Conservation (phyloP, 2,329 filamentous ascomycete genomes). For the Periconia digitata region DNA sequence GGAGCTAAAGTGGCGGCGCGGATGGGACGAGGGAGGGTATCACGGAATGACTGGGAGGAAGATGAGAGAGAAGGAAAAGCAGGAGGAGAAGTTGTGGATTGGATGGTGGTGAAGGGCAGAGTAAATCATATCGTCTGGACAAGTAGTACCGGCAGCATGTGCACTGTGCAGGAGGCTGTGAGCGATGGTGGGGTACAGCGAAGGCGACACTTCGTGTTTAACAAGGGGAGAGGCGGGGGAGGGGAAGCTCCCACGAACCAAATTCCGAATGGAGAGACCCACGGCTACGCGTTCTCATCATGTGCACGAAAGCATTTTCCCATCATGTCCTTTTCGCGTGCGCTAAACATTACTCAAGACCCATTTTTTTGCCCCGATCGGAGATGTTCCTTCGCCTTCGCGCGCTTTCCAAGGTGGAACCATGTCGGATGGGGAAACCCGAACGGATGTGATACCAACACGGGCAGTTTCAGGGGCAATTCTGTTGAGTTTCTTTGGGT, state of each 20-base stretch:
- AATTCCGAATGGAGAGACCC: background rate
- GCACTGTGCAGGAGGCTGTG: background rate
- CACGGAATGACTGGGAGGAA: too few relatives aligned
- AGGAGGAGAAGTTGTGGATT: background rate
- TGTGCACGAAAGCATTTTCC: constrained; percentile 9
- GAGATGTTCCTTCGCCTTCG: background rate
- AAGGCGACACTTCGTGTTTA: background rate
- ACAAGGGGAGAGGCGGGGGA: constrained; percentile 10
- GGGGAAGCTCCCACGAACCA: constrained; percentile 7
- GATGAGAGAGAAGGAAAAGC: background rate
- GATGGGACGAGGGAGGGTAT: background rate
- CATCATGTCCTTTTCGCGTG: constrained; percentile 3
- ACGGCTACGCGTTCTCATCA: constrained; percentile 6
- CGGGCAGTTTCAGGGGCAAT: too few relatives aligned
- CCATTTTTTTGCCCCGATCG: constrained; percentile 3
- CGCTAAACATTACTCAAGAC: constrained; percentile 1
- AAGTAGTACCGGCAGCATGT: background rate
- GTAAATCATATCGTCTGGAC: background rate
- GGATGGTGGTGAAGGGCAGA: background rate
- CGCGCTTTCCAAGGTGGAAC: background rate
- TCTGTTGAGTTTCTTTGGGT: too few relatives aligned
- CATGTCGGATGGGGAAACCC: background rate
- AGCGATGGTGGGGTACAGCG: background rate
- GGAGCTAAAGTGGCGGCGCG: constrained; percentile 1
- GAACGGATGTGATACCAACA: background rate